Percentiles rank a stretch among this genome's conserved stretches.
phyloP scores from a whole-genome alignment of 1,284 basidiomycete genomes.

The Leccinum subrobustum region DNA sequence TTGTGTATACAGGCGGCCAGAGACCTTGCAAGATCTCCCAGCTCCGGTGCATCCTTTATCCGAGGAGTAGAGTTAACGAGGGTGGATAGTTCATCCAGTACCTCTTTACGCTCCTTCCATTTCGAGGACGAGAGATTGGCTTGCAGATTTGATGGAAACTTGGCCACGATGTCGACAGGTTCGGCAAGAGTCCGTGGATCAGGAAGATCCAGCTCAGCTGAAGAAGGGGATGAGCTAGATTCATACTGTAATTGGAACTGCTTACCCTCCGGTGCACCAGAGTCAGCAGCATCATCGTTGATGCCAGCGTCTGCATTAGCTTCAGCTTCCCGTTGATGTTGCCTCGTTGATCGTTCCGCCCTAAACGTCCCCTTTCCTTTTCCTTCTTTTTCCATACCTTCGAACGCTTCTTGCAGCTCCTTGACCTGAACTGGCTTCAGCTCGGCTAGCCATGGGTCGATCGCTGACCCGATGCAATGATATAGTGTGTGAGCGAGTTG shows the following conservation, averaged over 20 bases:
- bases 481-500: constrained; percentile 79
- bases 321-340: constrained; percentile 74
- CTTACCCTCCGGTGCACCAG: constrained; percentile 28
- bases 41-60: constrained; percentile 75
- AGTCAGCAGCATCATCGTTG: constrained; percentile 39
- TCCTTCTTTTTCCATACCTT: constrained; percentile 77
- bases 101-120: constrained; percentile 98
- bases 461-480: constrained; percentile 85
- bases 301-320: constrained; percentile 45
- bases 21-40: constrained; percentile 73
- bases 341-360: constrained; percentile 79
- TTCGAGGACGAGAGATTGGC: constrained; percentile 83
- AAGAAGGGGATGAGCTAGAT: constrained; percentile 7
- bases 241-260: constrained; percentile 17
- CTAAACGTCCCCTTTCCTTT: constrained; percentile 81
- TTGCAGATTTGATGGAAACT: constrained; percentile 75
- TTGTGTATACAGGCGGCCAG: constrained; percentile 81
- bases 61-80: constrained; percentile 73
- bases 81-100: constrained; percentile 79
- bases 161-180: constrained; percentile 75
- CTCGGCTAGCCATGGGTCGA: constrained; percentile 86
- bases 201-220: constrained; percentile 47
- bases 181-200: constrained; percentile 88
- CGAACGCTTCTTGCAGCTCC: constrained; percentile 92
- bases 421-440: constrained; percentile 99